Percentiles rank a stretch among this genome's conserved stretches.
Evolutionary conservation across 129 eudicot genomes (phyloP).

Genomic region (Daucus carota): DNA sequence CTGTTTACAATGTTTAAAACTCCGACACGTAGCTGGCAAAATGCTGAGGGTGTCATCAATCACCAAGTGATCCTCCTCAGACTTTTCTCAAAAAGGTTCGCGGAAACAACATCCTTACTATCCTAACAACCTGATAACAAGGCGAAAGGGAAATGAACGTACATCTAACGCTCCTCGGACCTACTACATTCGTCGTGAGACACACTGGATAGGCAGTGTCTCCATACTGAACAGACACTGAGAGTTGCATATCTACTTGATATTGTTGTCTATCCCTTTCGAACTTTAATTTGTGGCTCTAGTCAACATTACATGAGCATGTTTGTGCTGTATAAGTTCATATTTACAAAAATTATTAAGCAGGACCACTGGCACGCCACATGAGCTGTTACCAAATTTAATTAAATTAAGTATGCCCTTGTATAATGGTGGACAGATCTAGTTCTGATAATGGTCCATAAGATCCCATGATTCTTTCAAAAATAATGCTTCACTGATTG

Average conservation of each 20-base stretch:
- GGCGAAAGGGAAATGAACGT: background rate
- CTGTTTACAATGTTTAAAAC: background rate
- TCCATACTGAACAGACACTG: background rate
- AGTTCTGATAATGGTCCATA: background rate
- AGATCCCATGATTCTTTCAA: background rate
- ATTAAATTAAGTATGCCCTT: background rate
- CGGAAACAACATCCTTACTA: background rate
- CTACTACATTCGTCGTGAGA: background rate
- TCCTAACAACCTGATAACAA: background rate
- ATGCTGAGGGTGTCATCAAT: background rate
- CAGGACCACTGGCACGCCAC: conserved; percentile 6
- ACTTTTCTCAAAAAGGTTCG: no score
- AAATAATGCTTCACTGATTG: background rate
- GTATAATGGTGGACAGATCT: background rate
- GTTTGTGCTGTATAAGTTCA: conserved; percentile 3
- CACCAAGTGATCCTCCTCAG: background rate
- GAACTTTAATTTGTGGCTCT: background rate
- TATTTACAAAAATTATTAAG: background rate
- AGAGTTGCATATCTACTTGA: conserved; percentile 1
- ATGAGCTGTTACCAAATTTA: background rate
- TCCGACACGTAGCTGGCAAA: background rate
- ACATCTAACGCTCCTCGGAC: background rate
- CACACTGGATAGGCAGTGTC: conserved; percentile 1
- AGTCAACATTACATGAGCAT: conserved; percentile 5
- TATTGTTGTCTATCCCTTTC: background rate